phyloP scores from a whole-genome alignment of 2,329 filamentous ascomycete species.

The Xylaria sp. region DNA sequence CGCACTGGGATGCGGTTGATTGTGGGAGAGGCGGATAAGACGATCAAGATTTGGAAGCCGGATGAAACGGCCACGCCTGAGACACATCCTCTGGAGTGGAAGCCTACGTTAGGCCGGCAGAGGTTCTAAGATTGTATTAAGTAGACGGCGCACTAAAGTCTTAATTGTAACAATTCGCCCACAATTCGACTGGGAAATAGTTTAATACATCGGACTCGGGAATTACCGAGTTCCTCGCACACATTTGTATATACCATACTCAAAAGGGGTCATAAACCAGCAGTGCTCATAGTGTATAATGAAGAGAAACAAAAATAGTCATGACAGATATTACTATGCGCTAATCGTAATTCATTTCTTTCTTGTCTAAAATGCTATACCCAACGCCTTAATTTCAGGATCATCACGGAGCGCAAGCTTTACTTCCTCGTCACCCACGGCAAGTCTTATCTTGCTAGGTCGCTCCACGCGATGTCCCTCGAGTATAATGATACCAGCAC shows the following conservation, averaged over 20 bases:
- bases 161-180: background rate
- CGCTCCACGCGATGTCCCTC: slow-evolving; percentile 84
- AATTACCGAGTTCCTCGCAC: background rate
- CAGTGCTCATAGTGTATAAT: background rate
- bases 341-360: slow-evolving; percentile 23
- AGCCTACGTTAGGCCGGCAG: slow-evolving; percentile 78
- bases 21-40: slow-evolving; percentile 96
- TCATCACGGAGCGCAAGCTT: slow-evolving; percentile 89
- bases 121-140: slow-evolving; percentile 67
- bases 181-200: background rate
- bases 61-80: slow-evolving; percentile 92
- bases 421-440: slow-evolving; percentile 91
- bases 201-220: background rate
- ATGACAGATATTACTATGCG: background rate
- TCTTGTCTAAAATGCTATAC: slow-evolving; percentile 59
- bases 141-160: background rate
- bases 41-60: slow-evolving; percentile 97
- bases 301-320: background rate
- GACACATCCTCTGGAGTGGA: slow-evolving; percentile 92
- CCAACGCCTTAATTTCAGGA: slow-evolving; percentile 82
- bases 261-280: background rate
- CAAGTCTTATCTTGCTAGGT: slow-evolving; percentile 85
- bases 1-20: slow-evolving; percentile 88
- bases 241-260: slow-evolving; percentile 19
- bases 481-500: slow-evolving; percentile 86